Evolutionary conservation across 2,329 filamentous ascomycete species (phyloP), one percentile per base, ranked within the genome.

Genomic region (Diaporthe citrichinensis): DNA sequence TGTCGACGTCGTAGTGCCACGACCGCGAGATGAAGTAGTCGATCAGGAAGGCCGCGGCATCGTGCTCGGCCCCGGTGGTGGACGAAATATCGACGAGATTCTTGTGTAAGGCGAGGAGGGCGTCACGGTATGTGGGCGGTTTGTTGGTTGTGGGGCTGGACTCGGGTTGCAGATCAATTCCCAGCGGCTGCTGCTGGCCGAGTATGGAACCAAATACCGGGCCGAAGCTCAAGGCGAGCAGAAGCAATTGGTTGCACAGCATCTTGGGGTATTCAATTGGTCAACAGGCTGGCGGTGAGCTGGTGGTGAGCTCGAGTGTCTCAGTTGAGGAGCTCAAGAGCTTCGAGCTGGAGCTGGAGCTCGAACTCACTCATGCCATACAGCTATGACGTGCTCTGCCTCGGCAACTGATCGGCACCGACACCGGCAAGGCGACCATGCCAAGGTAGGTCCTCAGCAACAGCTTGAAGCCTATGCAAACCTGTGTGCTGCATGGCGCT

Each of bases 51-150:
- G 89, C 82, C 58, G 93, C 94, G 10, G 95, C 92, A 0, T 88
- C 85, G 57, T 90, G 85, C 82, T 98, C 95, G 77, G 92, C 88
- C 61, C 90, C 90, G 4, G 90, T 92, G 77, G 95, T 89, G 0
- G 95, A 98, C 68, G 93, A 88, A 59, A 93, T 93, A 75, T 93
- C 88, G 41, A 96, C 88, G n/a, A 98, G 90, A 23, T 91, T 89
- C 72, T 92, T 91, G 85, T 98, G 95, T 17, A 98, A 89, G 25
- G 89, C 88, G 58, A 98, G 88, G 0, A 98, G 89, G 53, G 85
- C 82, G 4, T 84, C 78, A 51, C 89, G 88, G 79, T 87, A 88
- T 4, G 83, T 46, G 0, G 85, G 83, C 1, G 78, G 77, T 39
- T 77, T 65, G 44, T 23, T 34, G 7, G 61, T 28, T 28, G 44